phyloP scores from a whole-genome alignment of 2,329 filamentous ascomycete genomes.

The Cladophialophora psammophila region DNA sequence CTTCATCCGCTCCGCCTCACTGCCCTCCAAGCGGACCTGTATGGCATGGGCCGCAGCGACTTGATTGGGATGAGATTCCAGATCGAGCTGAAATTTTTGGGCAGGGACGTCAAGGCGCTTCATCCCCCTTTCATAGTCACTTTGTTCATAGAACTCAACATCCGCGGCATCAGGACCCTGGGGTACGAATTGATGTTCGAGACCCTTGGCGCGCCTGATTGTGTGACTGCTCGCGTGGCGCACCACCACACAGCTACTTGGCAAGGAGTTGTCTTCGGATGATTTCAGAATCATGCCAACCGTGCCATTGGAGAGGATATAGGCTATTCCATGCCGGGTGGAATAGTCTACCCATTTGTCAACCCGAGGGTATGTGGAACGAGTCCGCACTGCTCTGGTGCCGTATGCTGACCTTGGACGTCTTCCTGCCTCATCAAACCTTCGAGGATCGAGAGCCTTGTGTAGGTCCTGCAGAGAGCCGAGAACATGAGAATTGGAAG shows the following conservation, averaged over 20 bases:
- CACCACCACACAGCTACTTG: constrained; percentile 55
- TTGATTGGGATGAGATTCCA: constrained; percentile 30
- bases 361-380: constrained; percentile 53
- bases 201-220: constrained; percentile 52
- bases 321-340: constrained; percentile 60
- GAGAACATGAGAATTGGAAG: constrained; percentile 27
- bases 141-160: constrained; percentile 59
- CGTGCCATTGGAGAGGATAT: constrained; percentile 59
- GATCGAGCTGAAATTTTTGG: constrained; percentile 46
- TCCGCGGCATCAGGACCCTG: constrained; percentile 42
- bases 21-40: constrained; percentile 42
- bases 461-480: constrained; percentile 22
- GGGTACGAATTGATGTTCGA: constrained; percentile 56
- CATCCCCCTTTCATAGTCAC: constrained; percentile 49
- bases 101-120: constrained; percentile 51
- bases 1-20: constrained; percentile 57
- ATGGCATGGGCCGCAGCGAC: constrained; percentile 39
- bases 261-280: constrained; percentile 49
- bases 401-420: constrained; percentile 30
- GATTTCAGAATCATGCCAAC: constrained; percentile 60
- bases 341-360: constrained; percentile 63
- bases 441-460: constrained; percentile 29
- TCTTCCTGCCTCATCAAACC: constrained; percentile 17
- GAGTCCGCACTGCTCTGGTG: constrained; percentile 20
- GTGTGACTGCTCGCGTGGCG: constrained; percentile 57